These are phyloP conservation scores for Candida mesenterica DNA, from an alignment of 1,139 yeast species.

Conservation along the genomic window DNA sequence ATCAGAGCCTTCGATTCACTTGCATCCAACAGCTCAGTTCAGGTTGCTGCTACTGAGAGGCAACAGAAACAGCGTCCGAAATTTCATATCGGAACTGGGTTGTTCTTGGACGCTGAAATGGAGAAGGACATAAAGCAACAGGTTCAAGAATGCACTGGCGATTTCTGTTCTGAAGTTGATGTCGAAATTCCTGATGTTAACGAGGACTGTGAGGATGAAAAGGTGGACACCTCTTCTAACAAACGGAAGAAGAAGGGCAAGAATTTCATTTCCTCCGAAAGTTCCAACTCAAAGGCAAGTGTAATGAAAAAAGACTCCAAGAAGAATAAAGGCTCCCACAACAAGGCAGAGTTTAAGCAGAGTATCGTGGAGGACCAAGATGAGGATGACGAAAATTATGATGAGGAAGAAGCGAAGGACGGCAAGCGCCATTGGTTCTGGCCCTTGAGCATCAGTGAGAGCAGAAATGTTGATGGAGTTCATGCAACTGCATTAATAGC, in stretches of 20 bases:
- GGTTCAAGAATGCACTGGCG: conserved; percentile 10
- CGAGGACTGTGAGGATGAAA: conserved; percentile 1
- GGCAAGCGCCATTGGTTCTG: conserved; percentile 4
- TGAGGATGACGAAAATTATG: conserved; percentile 1
- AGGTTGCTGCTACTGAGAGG: neutral
- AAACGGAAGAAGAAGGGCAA: neutral
- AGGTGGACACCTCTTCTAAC: conserved; percentile 4
- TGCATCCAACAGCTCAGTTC: neutral
- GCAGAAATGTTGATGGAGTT: no score
- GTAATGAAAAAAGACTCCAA: no score
- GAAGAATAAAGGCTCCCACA: no score
- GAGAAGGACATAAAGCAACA: conserved; percentile 14
- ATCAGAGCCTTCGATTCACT: neutral
- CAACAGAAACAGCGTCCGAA: conserved; percentile 7
- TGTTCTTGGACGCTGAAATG: conserved; percentile 21
- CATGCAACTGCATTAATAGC: conserved; percentile 5
- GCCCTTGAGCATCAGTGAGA: conserved; percentile 6
- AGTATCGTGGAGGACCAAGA: conserved; percentile 2
- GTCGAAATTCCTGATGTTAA: neutral
- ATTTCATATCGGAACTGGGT: conserved; percentile 24
- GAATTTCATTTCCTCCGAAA: neutral
- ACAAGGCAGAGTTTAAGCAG: no score
- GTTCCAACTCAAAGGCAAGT: no score
- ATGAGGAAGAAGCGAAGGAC: neutral
- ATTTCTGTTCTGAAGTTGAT: conserved; percentile 6